phyloP scores from a whole-genome alignment of 192 early-diverging fungal genomes.

The Entomortierella parvispora region DNA sequence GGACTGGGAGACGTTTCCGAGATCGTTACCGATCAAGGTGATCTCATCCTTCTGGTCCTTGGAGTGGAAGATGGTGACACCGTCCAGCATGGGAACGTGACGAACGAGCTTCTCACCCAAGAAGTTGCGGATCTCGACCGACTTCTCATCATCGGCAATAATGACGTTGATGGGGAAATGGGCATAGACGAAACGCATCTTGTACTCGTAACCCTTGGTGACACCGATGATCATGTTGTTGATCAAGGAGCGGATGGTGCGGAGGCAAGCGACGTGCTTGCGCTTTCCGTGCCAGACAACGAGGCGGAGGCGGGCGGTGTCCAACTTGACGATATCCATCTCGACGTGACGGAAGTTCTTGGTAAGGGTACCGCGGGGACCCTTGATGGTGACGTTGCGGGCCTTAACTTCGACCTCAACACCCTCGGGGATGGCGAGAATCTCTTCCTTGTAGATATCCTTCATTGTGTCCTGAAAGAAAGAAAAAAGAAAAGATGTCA shows the following conservation, averaged over 20 bases:
- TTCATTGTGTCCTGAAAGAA: constrained; percentile 71
- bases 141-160: constrained; percentile 76
- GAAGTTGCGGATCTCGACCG: constrained; percentile 98
- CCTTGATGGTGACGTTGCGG: constrained; percentile 86
- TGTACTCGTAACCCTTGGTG: constrained; percentile 99
- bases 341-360: constrained; percentile 95
- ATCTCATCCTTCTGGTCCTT: constrained; percentile 94
- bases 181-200: constrained; percentile 98
- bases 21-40: constrained; percentile 91
- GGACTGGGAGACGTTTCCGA: constrained; percentile 95
- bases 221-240: constrained; percentile 98
- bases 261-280: constrained; percentile 99
- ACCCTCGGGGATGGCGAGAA: constrained; percentile 89
- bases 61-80: constrained; percentile 84
- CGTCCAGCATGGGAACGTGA: constrained; percentile 86
- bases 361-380: constrained; percentile 88
- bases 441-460: constrained; percentile 91
- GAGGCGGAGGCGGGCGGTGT: constrained; percentile 79
- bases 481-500: background rate
- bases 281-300: constrained; percentile 95
- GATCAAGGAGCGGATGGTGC: constrained; percentile 95
- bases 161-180: constrained; percentile 99
- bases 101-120: constrained; percentile 95
- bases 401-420: constrained; percentile 91
- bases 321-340: constrained; percentile 85